A percentile compares a stretch with the other conserved stretches of the same genome.
Conservation (phyloP, 495 filamentous ascomycete species). For the Xylaria curta region DNA sequence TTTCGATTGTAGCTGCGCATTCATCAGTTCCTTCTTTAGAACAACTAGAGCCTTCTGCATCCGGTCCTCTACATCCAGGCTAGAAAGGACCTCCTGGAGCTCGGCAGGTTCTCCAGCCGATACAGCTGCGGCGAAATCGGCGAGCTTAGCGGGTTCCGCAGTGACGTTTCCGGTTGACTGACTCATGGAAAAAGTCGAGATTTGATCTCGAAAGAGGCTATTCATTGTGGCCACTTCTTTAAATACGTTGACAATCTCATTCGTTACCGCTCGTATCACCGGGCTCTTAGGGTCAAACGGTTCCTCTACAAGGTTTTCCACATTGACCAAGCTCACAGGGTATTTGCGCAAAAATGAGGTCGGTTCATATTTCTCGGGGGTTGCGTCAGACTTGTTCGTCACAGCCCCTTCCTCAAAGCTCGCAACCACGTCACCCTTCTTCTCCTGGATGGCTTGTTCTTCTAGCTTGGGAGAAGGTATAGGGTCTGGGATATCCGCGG, state of each 20-base stretch:
- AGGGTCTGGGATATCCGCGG: constrained; percentile 62
- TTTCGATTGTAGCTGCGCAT: constrained; percentile 94
- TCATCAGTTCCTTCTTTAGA: constrained; percentile 97
- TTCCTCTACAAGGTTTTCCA: constrained; percentile 89
- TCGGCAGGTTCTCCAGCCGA: constrained; percentile 88
- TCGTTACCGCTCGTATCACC: constrained; percentile 87
- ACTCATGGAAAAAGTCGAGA: constrained; percentile 94
- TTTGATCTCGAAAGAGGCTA: constrained; percentile 95
- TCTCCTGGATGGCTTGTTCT: constrained; percentile 60
- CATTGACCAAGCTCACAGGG: constrained; percentile 89
- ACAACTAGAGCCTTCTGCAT: constrained; percentile 88
- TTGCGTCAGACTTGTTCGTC: constrained; percentile 52
- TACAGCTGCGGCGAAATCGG: constrained; percentile 96
- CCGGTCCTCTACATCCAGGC: constrained; percentile 86
- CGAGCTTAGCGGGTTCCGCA: constrained; percentile 91
- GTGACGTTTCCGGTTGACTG: constrained; percentile 93
- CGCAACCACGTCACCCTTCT: constrained; percentile 92
- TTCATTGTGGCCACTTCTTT: constrained; percentile 95
- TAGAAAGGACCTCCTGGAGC: constrained; percentile 91
- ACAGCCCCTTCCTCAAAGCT: constrained; percentile 88
- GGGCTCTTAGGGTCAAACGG: constrained; percentile 86
- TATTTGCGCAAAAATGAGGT: constrained; percentile 91
- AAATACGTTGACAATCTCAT: constrained; percentile 97
- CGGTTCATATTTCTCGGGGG: constrained; percentile 73
- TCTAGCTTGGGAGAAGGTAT: constrained; percentile 49